Base-by-base conservation (phyloP, 2,329 filamentous ascomycete species). In the Myotisia sp. region DNA sequence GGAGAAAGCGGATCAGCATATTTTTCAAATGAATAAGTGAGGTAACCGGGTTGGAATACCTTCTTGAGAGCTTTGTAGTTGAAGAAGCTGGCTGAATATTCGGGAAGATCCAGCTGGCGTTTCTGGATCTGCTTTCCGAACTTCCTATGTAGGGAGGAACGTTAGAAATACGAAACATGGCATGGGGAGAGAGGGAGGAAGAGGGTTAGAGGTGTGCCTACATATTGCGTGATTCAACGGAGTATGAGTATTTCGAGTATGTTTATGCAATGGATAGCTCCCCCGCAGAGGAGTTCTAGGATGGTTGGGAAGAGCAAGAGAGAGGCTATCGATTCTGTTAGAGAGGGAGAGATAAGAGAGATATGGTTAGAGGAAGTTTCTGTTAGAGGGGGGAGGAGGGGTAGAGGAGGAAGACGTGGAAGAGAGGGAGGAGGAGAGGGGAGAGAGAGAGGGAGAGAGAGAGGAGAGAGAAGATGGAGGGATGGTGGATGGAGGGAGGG, bases 41-140 rank as follows among this genome's bases (percentile, higher is more conserved):
- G 14, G 27, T 2, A 20, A 20, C 22, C 5, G 28, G 20, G 19
- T 12, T 31, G 34, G 27, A 44, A 4, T 34, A 92, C 90, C 83
- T 95, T 95, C 63, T 98, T 98, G 48, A 98, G 69, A 40, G 85
- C 86, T 65, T 98, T 98, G 68, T 98, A 98, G 63, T 98, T 94
- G 49, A 95, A 86, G 56, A 98, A 98, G 62, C 86, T 94, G 44
- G 87, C 85, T 42, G 90, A 87, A 78, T 98, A 98, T 71, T 98
- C 90, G 40, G 90, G 90, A 40, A 98, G 86, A 59, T 98, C 90
- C 52, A 98, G 82, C 71, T 98, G 90, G 57, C 86, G 79, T 68
- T 93, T 93, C 68, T 95, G 90, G 47, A 98, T 93, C 58, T 94
- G 84, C 69, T 98, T 98, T 60, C 90, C 90, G 67, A 98, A 98